These are phyloP conservation scores for Paratinospora sagittata DNA, from an alignment of 164 flowering plant species.

Conservation along the genomic window DNA sequence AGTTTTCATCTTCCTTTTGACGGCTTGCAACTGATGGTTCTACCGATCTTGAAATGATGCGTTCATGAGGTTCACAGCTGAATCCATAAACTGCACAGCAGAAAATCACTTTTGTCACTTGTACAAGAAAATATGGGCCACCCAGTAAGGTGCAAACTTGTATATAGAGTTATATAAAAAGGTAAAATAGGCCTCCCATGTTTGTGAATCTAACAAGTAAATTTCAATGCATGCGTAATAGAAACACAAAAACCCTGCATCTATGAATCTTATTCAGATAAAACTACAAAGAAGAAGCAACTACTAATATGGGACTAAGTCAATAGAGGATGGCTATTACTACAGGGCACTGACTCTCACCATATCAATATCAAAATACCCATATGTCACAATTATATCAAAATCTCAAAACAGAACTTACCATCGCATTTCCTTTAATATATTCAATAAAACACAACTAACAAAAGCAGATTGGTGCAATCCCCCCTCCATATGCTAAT, in stretches of 20 bases:
- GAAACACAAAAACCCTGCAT: no score
- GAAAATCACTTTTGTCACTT: not conserved
- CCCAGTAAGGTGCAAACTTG: not conserved
- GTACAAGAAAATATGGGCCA: not conserved
- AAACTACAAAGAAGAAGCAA: no score
- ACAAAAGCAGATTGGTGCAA: conserved; percentile 2
- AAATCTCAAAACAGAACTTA: no score
- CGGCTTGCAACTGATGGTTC: not conserved
- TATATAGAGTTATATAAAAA: not conserved
- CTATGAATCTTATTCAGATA: no score
- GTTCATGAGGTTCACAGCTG: conserved; percentile 59
- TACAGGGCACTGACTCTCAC: not conserved
- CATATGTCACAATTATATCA: not conserved
- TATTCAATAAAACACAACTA: no score
- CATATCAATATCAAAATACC: not conserved
- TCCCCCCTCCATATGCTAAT: not conserved
- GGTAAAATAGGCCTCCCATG: not conserved
- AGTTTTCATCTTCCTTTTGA: conserved; percentile 3
- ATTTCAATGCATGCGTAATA: no score
- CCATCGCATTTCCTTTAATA: no score
- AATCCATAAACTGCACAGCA: conserved; percentile 68
- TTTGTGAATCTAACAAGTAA: not conserved
- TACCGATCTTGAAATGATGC: conserved; percentile 59
- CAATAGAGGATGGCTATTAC: not conserved
- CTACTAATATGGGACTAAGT: no score